A percentile compares a stretch with the other conserved stretches of the same genome.
These are phyloP conservation scores for Aureobasidium namibiae DNA, from an alignment of 2,329 filamentous ascomycete species.

Conservation along the genomic window DNA sequence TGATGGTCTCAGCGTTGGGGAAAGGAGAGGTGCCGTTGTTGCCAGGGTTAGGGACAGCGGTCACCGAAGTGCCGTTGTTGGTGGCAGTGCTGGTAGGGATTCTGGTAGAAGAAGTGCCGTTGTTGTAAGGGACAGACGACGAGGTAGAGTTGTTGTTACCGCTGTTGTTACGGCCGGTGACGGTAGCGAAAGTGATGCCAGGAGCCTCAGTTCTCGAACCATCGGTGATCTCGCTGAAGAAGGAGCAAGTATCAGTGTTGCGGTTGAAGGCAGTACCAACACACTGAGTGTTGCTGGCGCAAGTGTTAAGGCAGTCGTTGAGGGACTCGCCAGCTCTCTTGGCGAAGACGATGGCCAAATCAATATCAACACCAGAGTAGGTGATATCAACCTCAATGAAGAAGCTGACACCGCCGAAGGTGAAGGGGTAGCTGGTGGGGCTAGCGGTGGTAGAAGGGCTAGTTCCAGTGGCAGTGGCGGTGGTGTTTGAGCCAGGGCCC, in stretches of 20 bases:
- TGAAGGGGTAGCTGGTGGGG: too few species aligned
- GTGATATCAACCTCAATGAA: neutral
- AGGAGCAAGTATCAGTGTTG: neutral
- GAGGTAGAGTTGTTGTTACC: too few species aligned
- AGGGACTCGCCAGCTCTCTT: slow-evolving; percentile 6
- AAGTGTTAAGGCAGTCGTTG: neutral
- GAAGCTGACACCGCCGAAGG: neutral
- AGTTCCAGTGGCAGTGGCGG: neutral
- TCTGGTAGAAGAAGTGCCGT: neutral
- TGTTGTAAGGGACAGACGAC: neutral
- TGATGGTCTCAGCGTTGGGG: neutral
- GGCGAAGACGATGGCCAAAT: neutral
- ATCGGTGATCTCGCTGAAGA: neutral
- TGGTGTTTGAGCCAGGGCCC: neutral
- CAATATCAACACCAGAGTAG: neutral
- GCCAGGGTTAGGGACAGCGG: neutral
- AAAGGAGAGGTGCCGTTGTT: neutral
- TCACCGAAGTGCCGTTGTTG: neutral
- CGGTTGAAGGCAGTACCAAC: slow-evolving; percentile 8
- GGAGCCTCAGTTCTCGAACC: neutral
- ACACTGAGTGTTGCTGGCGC: neutral
- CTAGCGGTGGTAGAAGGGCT: too few species aligned
- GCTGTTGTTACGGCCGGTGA: neutral
- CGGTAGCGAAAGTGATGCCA: neutral
- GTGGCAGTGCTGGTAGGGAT: neutral